A percentile compares a stretch with the other conserved stretches of the same genome.
Conservation (phyloP, 169 alveolate genomes). For the Theileria parva region DNA sequence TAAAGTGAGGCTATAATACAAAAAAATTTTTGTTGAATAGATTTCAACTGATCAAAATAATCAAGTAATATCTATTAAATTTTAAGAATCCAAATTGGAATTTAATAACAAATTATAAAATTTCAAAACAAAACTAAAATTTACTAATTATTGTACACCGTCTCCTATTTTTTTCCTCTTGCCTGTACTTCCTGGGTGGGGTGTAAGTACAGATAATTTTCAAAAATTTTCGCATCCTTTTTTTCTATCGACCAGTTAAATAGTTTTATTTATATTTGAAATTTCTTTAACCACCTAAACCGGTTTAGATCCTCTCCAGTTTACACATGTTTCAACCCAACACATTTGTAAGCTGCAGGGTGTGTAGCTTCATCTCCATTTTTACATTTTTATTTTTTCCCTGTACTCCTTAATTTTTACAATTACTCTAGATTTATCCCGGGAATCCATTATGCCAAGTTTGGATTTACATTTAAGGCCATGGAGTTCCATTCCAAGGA, state of each 20-base stretch:
- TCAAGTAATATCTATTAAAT: background rate
- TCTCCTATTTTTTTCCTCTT: no score
- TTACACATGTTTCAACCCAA: background rate
- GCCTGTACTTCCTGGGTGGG: background rate
- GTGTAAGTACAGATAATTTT: slow-evolving; percentile 1
- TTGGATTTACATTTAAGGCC: background rate
- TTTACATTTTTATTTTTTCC: no score
- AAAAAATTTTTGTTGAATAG: background rate
- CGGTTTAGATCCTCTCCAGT: background rate
- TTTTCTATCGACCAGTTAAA: background rate
- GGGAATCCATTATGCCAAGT: background rate
- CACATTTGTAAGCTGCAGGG: background rate
- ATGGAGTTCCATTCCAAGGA: background rate
- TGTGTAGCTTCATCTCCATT: background rate
- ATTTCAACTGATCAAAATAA: background rate
- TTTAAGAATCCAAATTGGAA: slow-evolving; percentile 5
- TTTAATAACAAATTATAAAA: background rate
- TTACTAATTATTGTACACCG: background rate
- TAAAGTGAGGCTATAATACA: background rate
- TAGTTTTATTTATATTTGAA: no score
- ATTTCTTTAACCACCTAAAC: background rate
- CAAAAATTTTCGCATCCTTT: background rate
- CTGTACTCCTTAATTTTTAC: background rate
- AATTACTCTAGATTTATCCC: background rate
- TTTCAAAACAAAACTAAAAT: background rate